Conservation (phyloP, 1,139 yeast species). For the Fermentozyma sake region DNA sequence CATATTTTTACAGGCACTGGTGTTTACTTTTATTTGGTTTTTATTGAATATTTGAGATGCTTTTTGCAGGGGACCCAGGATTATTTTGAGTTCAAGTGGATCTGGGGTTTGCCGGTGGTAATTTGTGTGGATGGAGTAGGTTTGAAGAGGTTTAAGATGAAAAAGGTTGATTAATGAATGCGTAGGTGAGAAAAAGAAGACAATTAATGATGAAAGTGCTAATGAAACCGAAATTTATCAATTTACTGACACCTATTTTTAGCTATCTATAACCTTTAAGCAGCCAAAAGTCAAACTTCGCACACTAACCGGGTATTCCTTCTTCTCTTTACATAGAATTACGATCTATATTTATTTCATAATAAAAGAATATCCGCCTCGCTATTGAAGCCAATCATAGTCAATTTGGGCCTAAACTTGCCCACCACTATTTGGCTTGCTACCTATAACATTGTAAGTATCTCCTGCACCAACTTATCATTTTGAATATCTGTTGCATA, state of each 20-base stretch:
- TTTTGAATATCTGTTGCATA: constrained; percentile 18
- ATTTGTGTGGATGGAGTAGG: constrained; percentile 28
- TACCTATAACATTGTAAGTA: constrained; percentile 28
- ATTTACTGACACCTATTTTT: too few relatives aligned
- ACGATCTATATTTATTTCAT: too few relatives aligned
- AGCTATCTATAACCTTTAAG: too few relatives aligned
- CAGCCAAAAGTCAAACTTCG: too few relatives aligned
- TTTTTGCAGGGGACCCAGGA: constrained; percentile 50
- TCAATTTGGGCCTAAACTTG: too few relatives aligned
- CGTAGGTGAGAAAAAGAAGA: constrained; percentile 6
- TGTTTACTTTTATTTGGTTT: constrained; percentile 52
- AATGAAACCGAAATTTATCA: too few relatives aligned
- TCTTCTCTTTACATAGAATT: too few relatives aligned
- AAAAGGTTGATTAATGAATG: too few relatives aligned
- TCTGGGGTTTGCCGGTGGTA: constrained; percentile 28
- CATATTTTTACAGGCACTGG: constrained; percentile 84
- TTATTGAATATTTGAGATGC: constrained; percentile 67
- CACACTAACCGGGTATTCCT: too few relatives aligned
- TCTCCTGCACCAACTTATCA: constrained; percentile 41
- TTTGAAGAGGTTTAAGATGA: constrained; percentile 19
- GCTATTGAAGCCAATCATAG: too few relatives aligned
- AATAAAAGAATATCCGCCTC: too few relatives aligned
- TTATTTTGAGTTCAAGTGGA: constrained; percentile 51
- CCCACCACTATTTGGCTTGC: too few relatives aligned
- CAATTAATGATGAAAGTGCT: constrained; percentile 2